Conservation (phyloP, 164 flowering plant genomes). For the Berberis thunbergii region DNA sequence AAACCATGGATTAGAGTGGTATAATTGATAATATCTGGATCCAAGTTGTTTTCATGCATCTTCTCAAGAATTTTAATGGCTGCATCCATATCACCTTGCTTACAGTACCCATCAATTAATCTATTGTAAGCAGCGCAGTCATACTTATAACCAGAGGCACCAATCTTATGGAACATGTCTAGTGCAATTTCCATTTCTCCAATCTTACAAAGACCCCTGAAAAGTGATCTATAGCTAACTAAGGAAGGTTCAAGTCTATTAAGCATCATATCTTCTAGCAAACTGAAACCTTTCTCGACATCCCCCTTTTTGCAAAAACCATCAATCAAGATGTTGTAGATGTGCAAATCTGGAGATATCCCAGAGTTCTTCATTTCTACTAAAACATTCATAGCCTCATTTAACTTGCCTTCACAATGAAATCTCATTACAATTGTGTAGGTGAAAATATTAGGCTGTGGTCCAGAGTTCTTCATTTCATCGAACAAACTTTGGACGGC, state of each 20-base stretch:
- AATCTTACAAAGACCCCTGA: conserved; percentile 30
- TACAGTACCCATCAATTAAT: conserved; percentile 36
- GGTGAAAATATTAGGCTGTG: too few species aligned
- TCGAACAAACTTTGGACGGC: too few species aligned
- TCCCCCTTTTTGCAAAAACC: too few species aligned
- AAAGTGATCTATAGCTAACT: conserved; percentile 34
- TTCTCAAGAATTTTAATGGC: conserved; percentile 29
- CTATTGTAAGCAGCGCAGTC: conserved; percentile 30
- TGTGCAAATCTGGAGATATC: conserved; percentile 41
- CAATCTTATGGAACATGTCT: conserved; percentile 21
- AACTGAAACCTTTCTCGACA: too few species aligned
- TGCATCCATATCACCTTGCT: conserved; percentile 29
- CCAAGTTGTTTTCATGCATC: conserved; percentile 33
- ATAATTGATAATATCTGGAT: too few species aligned
- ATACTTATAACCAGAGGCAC: conserved; percentile 24
- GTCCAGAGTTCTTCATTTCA: too few species aligned
- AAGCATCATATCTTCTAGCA: too few species aligned
- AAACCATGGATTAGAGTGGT: too few species aligned
- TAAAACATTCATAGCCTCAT: conserved; percentile 35
- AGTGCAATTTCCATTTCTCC: conserved; percentile 29
- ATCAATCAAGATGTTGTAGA: conserved; percentile 52
- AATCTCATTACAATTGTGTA: conserved; percentile 52
- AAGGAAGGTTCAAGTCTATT: too few species aligned
- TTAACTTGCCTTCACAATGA: conserved; percentile 34
- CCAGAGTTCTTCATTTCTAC: conserved; percentile 44